These are phyloP conservation scores for Colletotrichum tropicicola DNA, from an alignment of 2,329 filamentous ascomycete species.

Conservation along the genomic window DNA sequence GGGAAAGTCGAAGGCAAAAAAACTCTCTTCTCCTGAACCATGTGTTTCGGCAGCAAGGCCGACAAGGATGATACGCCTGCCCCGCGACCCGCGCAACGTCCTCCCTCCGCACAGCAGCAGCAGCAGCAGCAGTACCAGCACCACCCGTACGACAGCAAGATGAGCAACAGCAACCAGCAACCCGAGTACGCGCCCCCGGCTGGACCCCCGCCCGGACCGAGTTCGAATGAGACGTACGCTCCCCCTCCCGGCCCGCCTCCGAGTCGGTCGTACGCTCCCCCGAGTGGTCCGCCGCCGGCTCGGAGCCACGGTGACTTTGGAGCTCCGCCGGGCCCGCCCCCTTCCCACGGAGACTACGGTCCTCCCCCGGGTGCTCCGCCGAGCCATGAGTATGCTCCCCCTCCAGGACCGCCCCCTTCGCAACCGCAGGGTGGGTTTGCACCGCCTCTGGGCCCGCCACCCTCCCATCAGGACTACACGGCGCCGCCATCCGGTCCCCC, in stretches of 20 bases:
- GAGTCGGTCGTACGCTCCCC: conserved; percentile 34
- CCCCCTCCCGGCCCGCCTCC: conserved; percentile 2
- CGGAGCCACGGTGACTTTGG: conserved; percentile 34
- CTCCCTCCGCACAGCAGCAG: conserved; percentile 12
- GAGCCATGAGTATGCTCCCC: conserved; percentile 40
- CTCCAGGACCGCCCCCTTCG: conserved; percentile 44
- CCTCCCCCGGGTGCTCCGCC: conserved; percentile 42
- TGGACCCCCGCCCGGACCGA: conserved; percentile 27
- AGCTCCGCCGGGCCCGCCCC: conserved; percentile 46
- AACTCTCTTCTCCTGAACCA: conserved; percentile 34
- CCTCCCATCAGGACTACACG: conserved; percentile 36
- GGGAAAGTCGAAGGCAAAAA: too few species aligned
- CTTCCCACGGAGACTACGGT: conserved; percentile 34
- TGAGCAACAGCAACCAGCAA: conserved; percentile 35
- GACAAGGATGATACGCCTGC: conserved; percentile 48
- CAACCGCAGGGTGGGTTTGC: conserved; percentile 34
- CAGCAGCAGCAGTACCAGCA: conserved; percentile 22
- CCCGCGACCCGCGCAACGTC: conserved; percentile 47
- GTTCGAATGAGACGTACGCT: conserved; percentile 6
- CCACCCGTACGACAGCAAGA: conserved; percentile 32
- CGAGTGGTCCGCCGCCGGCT: conserved; percentile 35
- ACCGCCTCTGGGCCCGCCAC: conserved; percentile 42
- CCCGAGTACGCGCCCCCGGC: conserved; percentile 37
- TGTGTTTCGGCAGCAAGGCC: conserved; percentile 61
- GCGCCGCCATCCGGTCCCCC: conserved; percentile 48